Base-by-base conservation (phyloP, 2,329 filamentous ascomycete species). In the Sporothrix schenckii region DNA sequence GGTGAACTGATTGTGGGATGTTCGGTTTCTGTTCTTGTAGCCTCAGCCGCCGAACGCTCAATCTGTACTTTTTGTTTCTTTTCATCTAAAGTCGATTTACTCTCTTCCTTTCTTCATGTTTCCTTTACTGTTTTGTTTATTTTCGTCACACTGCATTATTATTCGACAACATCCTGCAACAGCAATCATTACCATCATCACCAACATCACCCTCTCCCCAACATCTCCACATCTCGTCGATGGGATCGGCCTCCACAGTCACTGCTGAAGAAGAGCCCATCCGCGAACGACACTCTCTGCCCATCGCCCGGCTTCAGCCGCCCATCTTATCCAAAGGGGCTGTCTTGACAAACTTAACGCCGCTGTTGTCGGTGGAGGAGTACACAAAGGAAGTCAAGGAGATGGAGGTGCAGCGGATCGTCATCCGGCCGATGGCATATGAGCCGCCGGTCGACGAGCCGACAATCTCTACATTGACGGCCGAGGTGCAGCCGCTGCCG, bases 341-440 rank as follows among this genome's bases (percentile, higher is more conserved):
- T 6, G 13, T 21, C n/a, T 2, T 7, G 7, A 24, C 34, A 2
- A 4, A 44, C n/a, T 16, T 44, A 11, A 11, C 5, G 5, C 58
- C n/a, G n/a, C 11, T 44, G 11, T 34, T 61, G 39, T 21, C n/a
- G 58, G n/a, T 7, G 10, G 30, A 47, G n/a, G 39, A 61, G n/a
- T 3, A 19, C 4, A 16, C 14, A 3, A 30, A 21, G 39, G 52
- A 61, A 16, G 11, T 61, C n/a, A 27, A 61, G 11, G 34, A 13
- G 10, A 61, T 65, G 44, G 60, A 65, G 60, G 41, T 65, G 41
- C 60, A 65, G 44, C 24, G 60, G 21, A 30, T 50, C 24, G 60
- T 34, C 1, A 50, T 34, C 6, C 41, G n/a, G 24, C 27, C 21
- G 41, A 21, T 24, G 41, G 44, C 34, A 5, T 44, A 44, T 44